Conservation (phyloP, 768 basidiomycete species). For the Arthromyces matolae region DNA sequence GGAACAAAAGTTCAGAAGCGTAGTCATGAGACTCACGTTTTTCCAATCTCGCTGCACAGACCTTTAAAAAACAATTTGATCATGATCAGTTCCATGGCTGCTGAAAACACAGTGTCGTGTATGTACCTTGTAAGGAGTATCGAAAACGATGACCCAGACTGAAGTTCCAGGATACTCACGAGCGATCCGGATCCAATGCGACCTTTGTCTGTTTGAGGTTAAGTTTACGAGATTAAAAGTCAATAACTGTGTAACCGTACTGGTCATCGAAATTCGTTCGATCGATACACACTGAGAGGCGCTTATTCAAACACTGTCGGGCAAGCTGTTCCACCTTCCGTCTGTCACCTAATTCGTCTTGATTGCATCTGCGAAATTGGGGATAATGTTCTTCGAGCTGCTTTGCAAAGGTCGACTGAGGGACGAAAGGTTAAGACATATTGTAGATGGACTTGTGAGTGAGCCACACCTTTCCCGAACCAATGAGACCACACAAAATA, state of each 20-base stretch:
- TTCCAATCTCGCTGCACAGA: slow-evolving; percentile 58
- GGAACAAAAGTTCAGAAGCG: no score
- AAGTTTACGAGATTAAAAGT: slow-evolving; percentile 10
- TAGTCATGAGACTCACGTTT: slow-evolving; percentile 51
- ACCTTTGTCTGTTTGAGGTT: slow-evolving; percentile 51
- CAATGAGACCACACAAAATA: slow-evolving; percentile 72
- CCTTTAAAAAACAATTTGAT: slow-evolving; percentile 31
- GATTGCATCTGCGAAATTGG: slow-evolving; percentile 66
- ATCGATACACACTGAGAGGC: slow-evolving; percentile 76
- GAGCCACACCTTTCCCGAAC: slow-evolving; percentile 61
- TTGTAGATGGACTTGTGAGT: background rate
- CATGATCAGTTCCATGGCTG: slow-evolving; percentile 2
- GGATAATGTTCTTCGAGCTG: slow-evolving; percentile 62
- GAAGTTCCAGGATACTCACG: slow-evolving; percentile 57
- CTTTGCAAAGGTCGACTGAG: slow-evolving; percentile 65
- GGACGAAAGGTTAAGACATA: slow-evolving; percentile 1
- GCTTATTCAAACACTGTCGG: slow-evolving; percentile 44
- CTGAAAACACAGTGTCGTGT: slow-evolving; percentile 9
- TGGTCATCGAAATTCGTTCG: slow-evolving; percentile 66
- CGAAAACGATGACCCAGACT: slow-evolving; percentile 75
- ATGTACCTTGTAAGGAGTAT: slow-evolving; percentile 71
- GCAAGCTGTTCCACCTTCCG: slow-evolving; percentile 61
- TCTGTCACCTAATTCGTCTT: slow-evolving; percentile 74
- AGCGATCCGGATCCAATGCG: slow-evolving; percentile 73
- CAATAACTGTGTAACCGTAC: background rate